Conservation (phyloP, 495 filamentous ascomycete genomes). For the Podospora pseudopauciseta region DNA sequence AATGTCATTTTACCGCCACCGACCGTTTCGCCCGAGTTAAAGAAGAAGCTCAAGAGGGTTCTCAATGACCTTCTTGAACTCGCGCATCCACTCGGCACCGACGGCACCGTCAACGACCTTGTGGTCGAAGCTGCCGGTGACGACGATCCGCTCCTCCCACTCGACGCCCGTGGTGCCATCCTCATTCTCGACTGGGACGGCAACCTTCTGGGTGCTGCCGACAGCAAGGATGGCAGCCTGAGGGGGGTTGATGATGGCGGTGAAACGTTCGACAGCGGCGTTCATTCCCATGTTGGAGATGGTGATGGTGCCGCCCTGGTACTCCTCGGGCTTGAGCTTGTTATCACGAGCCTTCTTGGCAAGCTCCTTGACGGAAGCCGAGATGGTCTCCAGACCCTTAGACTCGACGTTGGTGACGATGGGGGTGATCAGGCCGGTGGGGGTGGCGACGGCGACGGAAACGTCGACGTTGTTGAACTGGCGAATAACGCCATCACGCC, state of each 20-base stretch:
- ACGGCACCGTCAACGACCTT: conserved; percentile 87
- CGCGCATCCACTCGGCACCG: conserved; percentile 93
- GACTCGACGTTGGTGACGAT: conserved; percentile 85
- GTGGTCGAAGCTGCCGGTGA: conserved; percentile 96
- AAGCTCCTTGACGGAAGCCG: conserved; percentile 84
- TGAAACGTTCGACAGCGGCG: conserved; percentile 90
- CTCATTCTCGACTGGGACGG: conserved; percentile 78
- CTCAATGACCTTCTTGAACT: conserved; percentile 96
- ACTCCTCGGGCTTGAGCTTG: conserved; percentile 99
- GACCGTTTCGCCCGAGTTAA: conserved; percentile 40
- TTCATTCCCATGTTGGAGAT: conserved; percentile 99
- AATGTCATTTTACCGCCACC: not conserved
- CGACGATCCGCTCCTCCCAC: conserved; percentile 96
- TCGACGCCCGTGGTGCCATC: conserved; percentile 72
- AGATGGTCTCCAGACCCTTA: conserved; percentile 83
- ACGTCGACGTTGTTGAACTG: conserved; percentile 91
- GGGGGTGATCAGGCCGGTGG: conserved; percentile 92
- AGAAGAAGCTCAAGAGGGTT: conserved; percentile 92
- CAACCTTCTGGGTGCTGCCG: conserved; percentile 91
- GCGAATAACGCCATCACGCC: conserved; percentile 85
- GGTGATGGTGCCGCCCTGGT: conserved; percentile 97
- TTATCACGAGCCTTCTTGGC: conserved; percentile 92
- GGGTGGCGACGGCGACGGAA: conserved; percentile 90
- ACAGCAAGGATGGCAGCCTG: conserved; percentile 96
- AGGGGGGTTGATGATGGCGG: conserved; percentile 99